phyloP scores from a whole-genome alignment of 1,284 basidiomycete species.

The Clitocybe nebularis region DNA sequence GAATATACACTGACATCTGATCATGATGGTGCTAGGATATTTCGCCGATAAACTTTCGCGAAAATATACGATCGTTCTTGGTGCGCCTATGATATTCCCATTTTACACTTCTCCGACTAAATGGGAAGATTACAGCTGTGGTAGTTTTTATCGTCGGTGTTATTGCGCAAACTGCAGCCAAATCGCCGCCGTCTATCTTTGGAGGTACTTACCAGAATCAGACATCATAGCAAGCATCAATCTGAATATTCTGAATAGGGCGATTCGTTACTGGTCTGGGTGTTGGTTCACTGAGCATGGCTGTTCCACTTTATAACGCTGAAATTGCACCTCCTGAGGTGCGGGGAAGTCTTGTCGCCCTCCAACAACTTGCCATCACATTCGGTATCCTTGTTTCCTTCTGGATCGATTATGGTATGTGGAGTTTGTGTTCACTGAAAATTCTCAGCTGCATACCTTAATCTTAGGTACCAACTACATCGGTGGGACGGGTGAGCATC shows the following conservation, averaged over 20 bases:
- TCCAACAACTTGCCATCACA: constrained; percentile 80
- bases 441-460: neutral
- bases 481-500: constrained; percentile 51
- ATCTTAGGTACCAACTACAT: constrained; percentile 62
- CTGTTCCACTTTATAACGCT: constrained; percentile 73
- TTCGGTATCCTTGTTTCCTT: constrained; percentile 70
- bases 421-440: neutral
- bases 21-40: constrained; percentile 38
- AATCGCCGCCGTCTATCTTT: constrained; percentile 54
- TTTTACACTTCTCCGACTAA: constrained; percentile 1
- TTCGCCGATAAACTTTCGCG: constrained; percentile 70
- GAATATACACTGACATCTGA: neutral
- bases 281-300: constrained; percentile 73
- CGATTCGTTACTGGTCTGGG: constrained; percentile 76
- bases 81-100: constrained; percentile 28
- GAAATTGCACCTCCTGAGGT: constrained; percentile 77
- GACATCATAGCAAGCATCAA: no score
- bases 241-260: constrained; percentile 35
- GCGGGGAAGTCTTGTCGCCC: constrained; percentile 75
- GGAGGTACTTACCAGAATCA: no score
- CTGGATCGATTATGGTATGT: constrained; percentile 69
- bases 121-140: constrained; percentile 44
- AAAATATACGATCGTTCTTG: constrained; percentile 66
- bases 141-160: constrained; percentile 66
- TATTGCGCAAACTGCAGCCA: constrained; percentile 60